A percentile compares a stretch with the other conserved stretches of the same genome.
Conservation (phyloP, 1,139 yeast species). For the Saccharomyces hybrid region DNA sequence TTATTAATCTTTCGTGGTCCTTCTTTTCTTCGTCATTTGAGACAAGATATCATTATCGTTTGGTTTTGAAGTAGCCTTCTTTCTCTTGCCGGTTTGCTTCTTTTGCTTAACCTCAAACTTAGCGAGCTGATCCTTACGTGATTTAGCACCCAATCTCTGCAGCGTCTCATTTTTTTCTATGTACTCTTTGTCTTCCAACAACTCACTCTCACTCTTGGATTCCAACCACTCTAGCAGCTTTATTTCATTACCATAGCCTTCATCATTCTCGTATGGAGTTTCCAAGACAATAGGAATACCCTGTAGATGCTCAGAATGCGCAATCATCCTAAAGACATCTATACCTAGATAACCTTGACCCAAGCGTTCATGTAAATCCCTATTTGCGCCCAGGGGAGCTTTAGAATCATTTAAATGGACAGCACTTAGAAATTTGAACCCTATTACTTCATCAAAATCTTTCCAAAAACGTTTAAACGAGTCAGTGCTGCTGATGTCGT, state of each 20-base stretch:
- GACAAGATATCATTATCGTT: conserved; percentile 8
- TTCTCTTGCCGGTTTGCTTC: conserved; percentile 13
- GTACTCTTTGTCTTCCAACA: conserved; percentile 49
- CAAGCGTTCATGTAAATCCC: conserved; percentile 84
- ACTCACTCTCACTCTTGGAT: conserved; percentile 50
- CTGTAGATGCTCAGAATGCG: conserved; percentile 56
- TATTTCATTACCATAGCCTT: conserved; percentile 77
- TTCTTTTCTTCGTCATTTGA: conserved; percentile 9
- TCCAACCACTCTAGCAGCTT: conserved; percentile 39
- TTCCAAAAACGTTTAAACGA: conserved; percentile 61
- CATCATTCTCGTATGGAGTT: conserved; percentile 66
- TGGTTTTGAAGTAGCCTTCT: conserved; percentile 6
- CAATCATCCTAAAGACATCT: conserved; percentile 67
- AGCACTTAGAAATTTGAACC: conserved; percentile 66
- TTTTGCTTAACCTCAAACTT: conserved; percentile 34
- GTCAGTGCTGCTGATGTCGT: conserved; percentile 60
- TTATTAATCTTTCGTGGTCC: conserved; percentile 3
- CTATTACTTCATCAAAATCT: conserved; percentile 64
- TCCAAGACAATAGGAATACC: conserved; percentile 80
- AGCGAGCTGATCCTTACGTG: conserved; percentile 40
- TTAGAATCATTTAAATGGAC: conserved; percentile 91
- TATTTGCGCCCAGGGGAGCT: conserved; percentile 82
- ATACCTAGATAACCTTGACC: conserved; percentile 88
- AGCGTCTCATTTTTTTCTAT: conserved; percentile 43
- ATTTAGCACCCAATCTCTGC: conserved; percentile 48